Base-by-base conservation (phyloP, 305 asterid genomes). In the Solanum hybrid region DNA sequence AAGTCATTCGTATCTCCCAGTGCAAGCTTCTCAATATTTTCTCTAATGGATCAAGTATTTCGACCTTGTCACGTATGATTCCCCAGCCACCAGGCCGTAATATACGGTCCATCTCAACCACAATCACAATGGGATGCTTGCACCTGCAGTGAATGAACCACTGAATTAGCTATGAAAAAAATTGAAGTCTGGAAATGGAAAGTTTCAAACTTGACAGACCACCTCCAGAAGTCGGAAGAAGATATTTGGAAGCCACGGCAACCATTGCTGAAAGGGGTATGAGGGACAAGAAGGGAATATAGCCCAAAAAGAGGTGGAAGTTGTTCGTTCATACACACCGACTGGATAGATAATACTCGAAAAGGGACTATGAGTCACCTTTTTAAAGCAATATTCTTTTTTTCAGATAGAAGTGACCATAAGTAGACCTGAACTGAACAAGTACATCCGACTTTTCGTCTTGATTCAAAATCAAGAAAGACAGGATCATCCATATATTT, bases 61-160 rank as follows among this genome's bases (percentile, higher is more conserved):
- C 99, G 20, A 94, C 93, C 92, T 94, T 96, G 92, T 97, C 99
- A 5, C 99, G 97, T 38, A 97, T 88, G 60, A 97, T 93, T 86
- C 92, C 98, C 99, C 99, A 97, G 71, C 99, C 99, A 34, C 96
- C 95, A 1, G 99, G 99, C 90, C 99, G 93, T 75, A 96, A 89
- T 60, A 96, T 90, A 31, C 99, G 95, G 79, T 97, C 98, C 99
- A 96, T 97, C 95, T 97, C 99, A 3, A 95, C 96, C 10, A 95
- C 95, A 72, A 95, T 95, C 26, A 91, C 98, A 17, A 92, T 80
- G 0, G 98, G 94, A 89, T 94, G 98, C 95, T 94, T 95, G 91
- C 99, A 97, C 93, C 99, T 97, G 96, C 90, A 90, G 81, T 35
- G 46, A 16, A 84, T 36, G 14, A 26, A 31, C 32, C 32, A 85